phyloP scores from a whole-genome alignment of 148 eudicot species.

The Heliosperma pusillum region DNA sequence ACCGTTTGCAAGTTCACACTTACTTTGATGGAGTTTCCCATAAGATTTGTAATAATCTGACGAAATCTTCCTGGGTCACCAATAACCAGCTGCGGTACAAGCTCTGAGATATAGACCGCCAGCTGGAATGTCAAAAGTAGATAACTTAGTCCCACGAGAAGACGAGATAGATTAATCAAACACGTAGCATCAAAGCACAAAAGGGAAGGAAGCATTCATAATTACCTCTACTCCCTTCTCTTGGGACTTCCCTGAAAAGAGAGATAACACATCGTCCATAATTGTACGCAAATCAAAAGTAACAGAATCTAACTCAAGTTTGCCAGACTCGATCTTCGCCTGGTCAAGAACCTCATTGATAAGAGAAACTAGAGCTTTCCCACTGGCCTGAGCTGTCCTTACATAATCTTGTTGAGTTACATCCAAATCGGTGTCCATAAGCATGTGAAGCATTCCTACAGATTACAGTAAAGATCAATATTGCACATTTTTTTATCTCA shows the following conservation, averaged over 20 bases:
- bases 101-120: slow-evolving; percentile 80
- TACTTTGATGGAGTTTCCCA: slow-evolving; percentile 97
- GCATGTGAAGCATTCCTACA: slow-evolving; percentile 95
- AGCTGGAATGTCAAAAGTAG: slow-evolving; percentile 41
- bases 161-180: not conserved
- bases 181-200: not conserved
- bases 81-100: slow-evolving; percentile 65
- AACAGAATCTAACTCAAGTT: slow-evolving; percentile 86
- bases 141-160: slow-evolving; percentile 15
- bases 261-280: slow-evolving; percentile 84
- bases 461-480: not conserved
- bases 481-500: not conserved
- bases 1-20: slow-evolving; percentile 23
- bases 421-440: slow-evolving; percentile 86
- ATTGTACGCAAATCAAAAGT: slow-evolving; percentile 75
- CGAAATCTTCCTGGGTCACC: slow-evolving; percentile 99
- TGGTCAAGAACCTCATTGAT: slow-evolving; percentile 96
- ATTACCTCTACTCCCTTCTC: slow-evolving; percentile 94
- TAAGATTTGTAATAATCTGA: slow-evolving; percentile 86
- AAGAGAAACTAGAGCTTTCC: slow-evolving; percentile 89
- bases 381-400: slow-evolving; percentile 92
- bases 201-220: slow-evolving; percentile 10
- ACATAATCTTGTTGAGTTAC: slow-evolving; percentile 95
- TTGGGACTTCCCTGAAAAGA: slow-evolving; percentile 91
- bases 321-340: slow-evolving; percentile 96